phyloP scores from a whole-genome alignment of 495 filamentous ascomycete genomes.

The Xylaria venustula region DNA sequence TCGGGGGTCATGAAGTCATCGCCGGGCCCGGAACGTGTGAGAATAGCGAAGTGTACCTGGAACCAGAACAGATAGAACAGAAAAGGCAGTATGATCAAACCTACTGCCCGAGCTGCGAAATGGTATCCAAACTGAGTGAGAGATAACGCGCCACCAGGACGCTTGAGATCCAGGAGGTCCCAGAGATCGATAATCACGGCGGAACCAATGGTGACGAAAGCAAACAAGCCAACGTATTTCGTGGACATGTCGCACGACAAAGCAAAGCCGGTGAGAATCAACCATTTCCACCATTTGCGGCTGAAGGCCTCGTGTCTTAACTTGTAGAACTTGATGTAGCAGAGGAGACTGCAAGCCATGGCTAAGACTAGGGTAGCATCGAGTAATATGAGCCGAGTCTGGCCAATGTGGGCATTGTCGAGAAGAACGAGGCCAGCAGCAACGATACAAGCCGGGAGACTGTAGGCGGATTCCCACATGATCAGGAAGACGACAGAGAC shows the following conservation, averaged over 20 bases:
- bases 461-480: slow-evolving; percentile 99
- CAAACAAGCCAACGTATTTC: slow-evolving; percentile 96
- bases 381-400: slow-evolving; percentile 91
- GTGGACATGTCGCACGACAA: slow-evolving; percentile 97
- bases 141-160: slow-evolving; percentile 70
- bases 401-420: slow-evolving; percentile 97
- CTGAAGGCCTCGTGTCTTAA: slow-evolving; percentile 83
- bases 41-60: slow-evolving; percentile 94
- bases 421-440: slow-evolving; percentile 86
- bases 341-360: slow-evolving; percentile 91
- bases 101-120: slow-evolving; percentile 78
- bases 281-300: slow-evolving; percentile 99
- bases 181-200: slow-evolving; percentile 93
- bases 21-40: slow-evolving; percentile 85
- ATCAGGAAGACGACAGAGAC: slow-evolving; percentile 93
- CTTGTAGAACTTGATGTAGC: slow-evolving; percentile 98
- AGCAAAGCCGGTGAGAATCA: slow-evolving; percentile 88
- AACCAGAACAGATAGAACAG: slow-evolving; percentile 99
- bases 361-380: slow-evolving; percentile 92
- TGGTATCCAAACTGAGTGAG: slow-evolving; percentile 84
- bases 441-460: slow-evolving; percentile 84
- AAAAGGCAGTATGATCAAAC: slow-evolving; percentile 86
- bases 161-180: slow-evolving; percentile 87
- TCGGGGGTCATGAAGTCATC: slow-evolving; percentile 99
- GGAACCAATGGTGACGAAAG: slow-evolving; percentile 93